Evolutionary conservation across 228 moss, liverwort and hornwort species (phyloP), one percentile per base, ranked within the genome.

Genomic region (Sphagnum fallax): DNA sequence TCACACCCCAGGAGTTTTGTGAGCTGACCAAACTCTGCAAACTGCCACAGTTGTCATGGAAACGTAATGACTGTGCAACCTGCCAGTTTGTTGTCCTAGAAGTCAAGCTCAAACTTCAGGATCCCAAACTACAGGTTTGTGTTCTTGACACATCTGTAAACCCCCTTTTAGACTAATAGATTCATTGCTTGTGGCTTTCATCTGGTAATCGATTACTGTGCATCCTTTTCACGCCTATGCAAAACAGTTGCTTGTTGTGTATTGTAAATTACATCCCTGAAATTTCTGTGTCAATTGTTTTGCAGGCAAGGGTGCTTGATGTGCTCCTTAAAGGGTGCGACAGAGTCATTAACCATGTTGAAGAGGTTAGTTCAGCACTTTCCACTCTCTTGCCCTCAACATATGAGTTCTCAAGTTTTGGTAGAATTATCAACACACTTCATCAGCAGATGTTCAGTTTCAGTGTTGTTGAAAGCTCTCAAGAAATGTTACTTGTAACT

Each of bases 81-180:
- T 98, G 93, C 71, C 90, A 93, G 75, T 98, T 93, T 61, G 88
- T 92, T 66, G 67, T 98, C 16, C 72, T 98, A 70, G 98, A 98
- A 71, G 64, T 93, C 72, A 98, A 98, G 77, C 69, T 85, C 62
- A 97, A 98, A 82, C 76, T 98, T 73, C 78, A 80, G 75, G 90
- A 98, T 75, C 98, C 98, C 0, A 64, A 76, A 55, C 88, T 81
- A 51, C 92, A 92, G 87, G 92, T 84, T 68, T 65, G 70, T 63
- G 10, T 55, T 1, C 55, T 55, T 55, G 32, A 32, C 32, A 32
- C 2, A 32, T 32, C 32, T 32, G 32, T 32, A 32, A 32, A 32
- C 32, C 32, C 32, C 32, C 32, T 32, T 32, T 32, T 32, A 32
- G 32, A 32, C 32, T 2, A 32, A 32, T 32, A 32, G 32, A 32